These are phyloP conservation scores for Pochonia chlamydosporia DNA, from an alignment of 2,329 filamentous ascomycete species.

Conservation along the genomic window DNA sequence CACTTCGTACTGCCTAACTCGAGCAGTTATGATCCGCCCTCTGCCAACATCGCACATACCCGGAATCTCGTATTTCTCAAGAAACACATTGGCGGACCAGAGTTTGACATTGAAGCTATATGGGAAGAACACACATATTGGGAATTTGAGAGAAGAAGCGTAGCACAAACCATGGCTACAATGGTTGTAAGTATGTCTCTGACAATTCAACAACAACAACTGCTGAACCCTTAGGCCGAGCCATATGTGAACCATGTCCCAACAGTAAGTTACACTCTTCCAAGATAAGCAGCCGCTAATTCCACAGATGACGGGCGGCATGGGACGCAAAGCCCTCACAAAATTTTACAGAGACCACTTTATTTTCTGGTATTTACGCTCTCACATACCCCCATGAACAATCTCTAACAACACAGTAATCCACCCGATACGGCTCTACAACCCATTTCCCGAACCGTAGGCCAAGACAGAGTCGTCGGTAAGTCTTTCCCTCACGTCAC, in stretches of 20 bases:
- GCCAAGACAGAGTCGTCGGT: conserved; percentile 58
- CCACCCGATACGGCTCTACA: conserved; percentile 59
- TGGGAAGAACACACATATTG: conserved; percentile 73
- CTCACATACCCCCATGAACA: background rate
- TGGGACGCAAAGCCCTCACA: conserved; percentile 57
- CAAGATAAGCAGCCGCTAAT: background rate
- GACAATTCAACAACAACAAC: too few species aligned
- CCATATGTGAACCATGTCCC: conserved; percentile 74
- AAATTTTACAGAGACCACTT: conserved; percentile 68
- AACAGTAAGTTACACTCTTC: conserved; percentile 39
- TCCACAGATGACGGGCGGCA: conserved; percentile 53
- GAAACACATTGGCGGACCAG: conserved; percentile 54
- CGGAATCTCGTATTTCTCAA: conserved; percentile 61
- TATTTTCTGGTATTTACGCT: conserved; percentile 43
- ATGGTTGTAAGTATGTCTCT: conserved; percentile 51
- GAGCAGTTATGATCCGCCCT: conserved; percentile 40
- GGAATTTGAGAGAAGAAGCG: conserved; percentile 62
- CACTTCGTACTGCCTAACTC: conserved; percentile 43
- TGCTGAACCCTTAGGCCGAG: conserved; percentile 31
- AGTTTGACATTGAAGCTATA: conserved; percentile 67
- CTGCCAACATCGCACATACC: conserved; percentile 58
- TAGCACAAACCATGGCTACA: conserved; percentile 67
- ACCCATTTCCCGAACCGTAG: conserved; percentile 63
- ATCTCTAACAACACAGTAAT: conserved; percentile 39
- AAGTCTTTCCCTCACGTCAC: background rate